Percentiles rank a stretch among this genome's conserved stretches.
These are phyloP conservation scores for Myriosclerotinia scirpicola DNA, from an alignment of 2,329 filamentous ascomycete genomes.

Conservation along the genomic window DNA sequence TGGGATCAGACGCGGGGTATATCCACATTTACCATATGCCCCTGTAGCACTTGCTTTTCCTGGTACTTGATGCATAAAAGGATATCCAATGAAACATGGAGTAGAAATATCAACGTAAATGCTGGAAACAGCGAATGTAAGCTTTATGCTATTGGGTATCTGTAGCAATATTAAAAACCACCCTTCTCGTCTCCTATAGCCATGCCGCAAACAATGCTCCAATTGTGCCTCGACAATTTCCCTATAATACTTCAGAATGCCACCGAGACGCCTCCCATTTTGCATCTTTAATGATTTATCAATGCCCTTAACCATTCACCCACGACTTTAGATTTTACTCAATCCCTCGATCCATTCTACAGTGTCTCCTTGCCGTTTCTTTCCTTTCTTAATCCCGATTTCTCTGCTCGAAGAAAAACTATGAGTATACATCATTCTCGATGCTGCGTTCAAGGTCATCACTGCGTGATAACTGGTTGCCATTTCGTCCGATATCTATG, in stretches of 20 bases:
- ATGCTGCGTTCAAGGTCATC: constrained; percentile 6
- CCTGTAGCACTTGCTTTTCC: constrained; percentile 7
- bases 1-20: constrained; percentile 1
- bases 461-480: neutral
- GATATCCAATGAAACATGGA: neutral
- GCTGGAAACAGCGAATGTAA: neutral
- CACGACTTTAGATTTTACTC: neutral
- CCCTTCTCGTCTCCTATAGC: neutral
- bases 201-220: neutral
- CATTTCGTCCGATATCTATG: neutral
- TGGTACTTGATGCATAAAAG: neutral
- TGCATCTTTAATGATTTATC: neutral
- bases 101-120: neutral
- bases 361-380: neutral
- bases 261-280: neutral
- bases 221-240: neutral
- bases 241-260: neutral
- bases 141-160: constrained; percentile 6
- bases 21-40: neutral
- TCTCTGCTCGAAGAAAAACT: neutral
- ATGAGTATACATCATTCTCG: neutral
- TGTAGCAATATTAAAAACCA: neutral
- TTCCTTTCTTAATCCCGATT: neutral
- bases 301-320: neutral
- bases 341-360: neutral